phyloP scores from a whole-genome alignment of 2,329 filamentous ascomycete genomes.

The Phaeoacremonium minimum region DNA sequence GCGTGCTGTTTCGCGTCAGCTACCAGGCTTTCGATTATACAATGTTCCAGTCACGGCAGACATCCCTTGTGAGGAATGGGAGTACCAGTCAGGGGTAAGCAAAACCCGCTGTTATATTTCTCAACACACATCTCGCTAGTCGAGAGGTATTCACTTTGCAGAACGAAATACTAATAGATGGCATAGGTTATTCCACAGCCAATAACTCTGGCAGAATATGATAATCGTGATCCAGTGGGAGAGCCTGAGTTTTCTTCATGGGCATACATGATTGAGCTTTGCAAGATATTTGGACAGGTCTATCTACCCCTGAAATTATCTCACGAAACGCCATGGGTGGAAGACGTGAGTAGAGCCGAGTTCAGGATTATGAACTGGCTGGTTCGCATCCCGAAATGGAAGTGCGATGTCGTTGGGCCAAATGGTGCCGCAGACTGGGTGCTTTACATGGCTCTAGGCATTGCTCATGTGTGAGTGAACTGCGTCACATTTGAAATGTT shows the following conservation, averaged over 20 bases:
- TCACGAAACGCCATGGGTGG: slow-evolving; percentile 15
- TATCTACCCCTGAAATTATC: slow-evolving; percentile 19
- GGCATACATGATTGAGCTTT: slow-evolving; percentile 30
- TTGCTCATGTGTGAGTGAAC: slow-evolving; percentile 29
- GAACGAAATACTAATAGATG: too few relatives aligned
- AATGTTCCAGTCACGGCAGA: slow-evolving; percentile 25
- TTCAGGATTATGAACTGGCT: slow-evolving; percentile 31
- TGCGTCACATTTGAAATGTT: too few relatives aligned
- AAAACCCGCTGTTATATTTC: slow-evolving; percentile 1
- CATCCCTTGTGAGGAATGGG: slow-evolving; percentile 33
- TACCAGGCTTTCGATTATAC: slow-evolving; percentile 18
- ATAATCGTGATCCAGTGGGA: slow-evolving; percentile 27
- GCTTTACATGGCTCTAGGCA: slow-evolving; percentile 27
- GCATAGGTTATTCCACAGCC: slow-evolving; percentile 26
- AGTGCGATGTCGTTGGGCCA: slow-evolving; percentile 29
- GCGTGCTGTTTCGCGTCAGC: slow-evolving; percentile 13
- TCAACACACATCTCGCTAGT: too few relatives aligned
- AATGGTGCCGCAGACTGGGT: slow-evolving; percentile 30
- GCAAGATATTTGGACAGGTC: slow-evolving; percentile 25
- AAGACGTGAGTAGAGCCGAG: slow-evolving; percentile 25
- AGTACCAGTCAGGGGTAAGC: slow-evolving; percentile 33
- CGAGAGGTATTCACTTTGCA: too few relatives aligned
- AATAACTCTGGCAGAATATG: slow-evolving; percentile 26
- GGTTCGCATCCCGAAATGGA: slow-evolving; percentile 30
- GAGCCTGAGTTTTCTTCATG: slow-evolving; percentile 30